These are phyloP conservation scores for Apiospora phragmitis DNA, from an alignment of 2,329 filamentous ascomycete genomes.

Conservation along the genomic window DNA sequence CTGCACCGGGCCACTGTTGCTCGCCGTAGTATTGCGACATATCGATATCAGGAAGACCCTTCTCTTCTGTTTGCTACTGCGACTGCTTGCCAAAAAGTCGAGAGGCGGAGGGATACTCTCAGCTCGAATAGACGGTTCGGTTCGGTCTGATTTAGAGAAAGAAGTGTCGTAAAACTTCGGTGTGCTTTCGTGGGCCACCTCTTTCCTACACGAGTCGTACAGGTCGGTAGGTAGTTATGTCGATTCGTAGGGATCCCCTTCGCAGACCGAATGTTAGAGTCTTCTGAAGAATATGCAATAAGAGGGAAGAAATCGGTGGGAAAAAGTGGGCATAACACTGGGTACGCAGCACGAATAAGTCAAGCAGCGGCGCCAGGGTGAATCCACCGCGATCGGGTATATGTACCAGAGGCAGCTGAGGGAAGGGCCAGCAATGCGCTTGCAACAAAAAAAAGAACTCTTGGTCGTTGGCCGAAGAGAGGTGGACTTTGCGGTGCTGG, in stretches of 20 bases:
- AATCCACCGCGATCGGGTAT: slow-evolving; percentile 3
- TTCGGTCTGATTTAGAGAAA: not conserved
- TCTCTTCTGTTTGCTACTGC: not conserved
- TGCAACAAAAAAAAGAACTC: slow-evolving; percentile 4
- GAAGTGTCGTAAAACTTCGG: not conserved
- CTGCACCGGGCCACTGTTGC: slow-evolving; percentile 33
- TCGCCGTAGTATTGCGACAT: slow-evolving; percentile 38
- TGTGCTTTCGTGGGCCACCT: not conserved
- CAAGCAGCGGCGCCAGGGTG: slow-evolving; percentile 1
- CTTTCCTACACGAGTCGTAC: slow-evolving; percentile 7
- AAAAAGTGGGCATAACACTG: slow-evolving; percentile 5
- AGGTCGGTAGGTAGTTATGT: not conserved
- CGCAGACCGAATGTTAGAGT: slow-evolving; percentile 3
- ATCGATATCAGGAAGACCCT: not conserved
- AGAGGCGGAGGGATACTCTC: not conserved
- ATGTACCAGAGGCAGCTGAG: slow-evolving; percentile 6
- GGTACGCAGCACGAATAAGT: slow-evolving; percentile 3
- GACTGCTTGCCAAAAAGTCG: not conserved
- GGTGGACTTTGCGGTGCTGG: not conserved
- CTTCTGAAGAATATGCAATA: slow-evolving; percentile 1
- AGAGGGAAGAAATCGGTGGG: slow-evolving; percentile 5
- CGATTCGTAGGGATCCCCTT: not conserved
- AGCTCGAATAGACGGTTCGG: not conserved
- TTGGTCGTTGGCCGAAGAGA: not conserved
- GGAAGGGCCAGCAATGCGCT: not conserved